Evolutionary conservation across 2,329 filamentous ascomycete genomes (phyloP).

Genomic region (Penicillium paneum): DNA sequence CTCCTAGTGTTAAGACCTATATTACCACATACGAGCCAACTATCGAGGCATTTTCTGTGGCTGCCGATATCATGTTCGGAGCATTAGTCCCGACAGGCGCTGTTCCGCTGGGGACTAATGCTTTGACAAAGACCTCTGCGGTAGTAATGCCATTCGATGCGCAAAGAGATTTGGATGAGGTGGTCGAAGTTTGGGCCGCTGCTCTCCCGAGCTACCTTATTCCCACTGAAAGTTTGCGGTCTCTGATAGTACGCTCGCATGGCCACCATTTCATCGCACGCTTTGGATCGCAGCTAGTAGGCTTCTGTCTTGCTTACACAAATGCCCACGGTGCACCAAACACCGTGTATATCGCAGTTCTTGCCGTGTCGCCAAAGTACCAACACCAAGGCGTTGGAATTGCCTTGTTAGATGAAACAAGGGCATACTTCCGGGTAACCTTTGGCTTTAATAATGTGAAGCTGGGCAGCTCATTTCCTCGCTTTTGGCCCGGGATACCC

Average conservation of each 20-base stretch:
- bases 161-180: slow-evolving; percentile 27
- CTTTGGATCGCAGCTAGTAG: slow-evolving; percentile 26
- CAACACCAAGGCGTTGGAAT: slow-evolving; percentile 42
- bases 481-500: slow-evolving; percentile 49
- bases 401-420: slow-evolving; percentile 31
- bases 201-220: slow-evolving; percentile 40
- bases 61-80: slow-evolving; percentile 42
- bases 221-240: slow-evolving; percentile 25
- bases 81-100: slow-evolving; percentile 25
- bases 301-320: slow-evolving; percentile 40
- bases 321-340: slow-evolving; percentile 22
- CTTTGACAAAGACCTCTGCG: slow-evolving; percentile 12
- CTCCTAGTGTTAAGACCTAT: slow-evolving; percentile 39
- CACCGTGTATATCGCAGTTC: slow-evolving; percentile 34
- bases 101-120: slow-evolving; percentile 35
- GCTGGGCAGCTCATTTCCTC: slow-evolving; percentile 37
- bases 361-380: slow-evolving; percentile 37
- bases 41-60: slow-evolving; percentile 41
- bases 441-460: slow-evolving; percentile 25
- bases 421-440: slow-evolving; percentile 26
- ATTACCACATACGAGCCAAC: slow-evolving; percentile 47
- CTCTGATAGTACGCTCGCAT: slow-evolving; percentile 27
- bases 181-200: slow-evolving; percentile 35
- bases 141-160: slow-evolving; percentile 19
- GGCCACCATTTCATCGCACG: slow-evolving; percentile 38